Percentiles rank a stretch among this genome's conserved stretches.
Evolutionary conservation across 2,329 filamentous ascomycete genomes (phyloP).

Genomic region (Paramyrothecium sp.): DNA sequence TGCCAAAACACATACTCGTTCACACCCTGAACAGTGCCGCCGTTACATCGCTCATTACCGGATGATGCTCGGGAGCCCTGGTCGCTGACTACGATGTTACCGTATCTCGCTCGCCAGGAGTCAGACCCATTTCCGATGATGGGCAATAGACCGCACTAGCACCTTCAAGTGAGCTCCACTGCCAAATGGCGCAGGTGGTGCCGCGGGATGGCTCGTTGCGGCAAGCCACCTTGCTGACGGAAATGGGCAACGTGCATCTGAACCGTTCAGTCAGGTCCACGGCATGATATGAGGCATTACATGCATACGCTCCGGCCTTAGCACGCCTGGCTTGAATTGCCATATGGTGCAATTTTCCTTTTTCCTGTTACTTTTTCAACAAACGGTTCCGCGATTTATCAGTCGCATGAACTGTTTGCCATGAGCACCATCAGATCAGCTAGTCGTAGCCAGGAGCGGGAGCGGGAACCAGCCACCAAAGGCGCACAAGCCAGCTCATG

Average conservation of each 20-base stretch:
- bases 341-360: not conserved
- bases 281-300: slow-evolving; percentile 1
- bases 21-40: not conserved
- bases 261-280: not conserved
- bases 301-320: not conserved
- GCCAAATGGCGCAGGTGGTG: not conserved
- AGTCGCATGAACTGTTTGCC: not conserved
- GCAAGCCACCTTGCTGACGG: slow-evolving; percentile 3
- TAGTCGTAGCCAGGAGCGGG: not conserved
- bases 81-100: not conserved
- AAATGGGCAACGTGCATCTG: not conserved
- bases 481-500: not conserved
- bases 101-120: not conserved
- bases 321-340: not conserved
- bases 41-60: not conserved
- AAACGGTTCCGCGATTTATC: not conserved
- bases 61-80: not conserved
- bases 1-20: not conserved
- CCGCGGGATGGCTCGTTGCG: not conserved
- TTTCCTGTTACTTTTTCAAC: not conserved
- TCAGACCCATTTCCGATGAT: not conserved
- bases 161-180: not conserved
- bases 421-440: not conserved
- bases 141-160: not conserved
- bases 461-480: not conserved